Conservation (phyloP, 78 protist genomes). For the Dictyostelium discoideum region dicty_2.7 NC_007088.5:4285001-4285500, state of each 20-base stretch:
- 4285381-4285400: not conserved
- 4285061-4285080: not conserved
- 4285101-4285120: not conserved
- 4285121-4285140: not conserved
- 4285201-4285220: slow-evolving; percentile 70
- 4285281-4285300: slow-evolving; percentile 27
- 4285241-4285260: slow-evolving; percentile 55
- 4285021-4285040: not conserved
- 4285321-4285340: not conserved
- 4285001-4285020: not conserved
- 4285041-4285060: not conserved
- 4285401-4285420: not conserved
- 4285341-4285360: too few species aligned
- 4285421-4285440: not conserved
- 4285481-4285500: slow-evolving; percentile 80
- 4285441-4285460: slow-evolving; percentile 42
- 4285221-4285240: slow-evolving; percentile 63
- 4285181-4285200: slow-evolving; percentile 78
- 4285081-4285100: not conserved
- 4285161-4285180: not conserved
- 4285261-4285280: slow-evolving; percentile 74
- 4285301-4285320: not conserved
- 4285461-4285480: slow-evolving; percentile 57
- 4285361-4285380: not conserved
- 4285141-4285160: not conserved